Conservation (phyloP, 495 filamentous ascomycete genomes). For the Cladorrhinum samala region DNA sequence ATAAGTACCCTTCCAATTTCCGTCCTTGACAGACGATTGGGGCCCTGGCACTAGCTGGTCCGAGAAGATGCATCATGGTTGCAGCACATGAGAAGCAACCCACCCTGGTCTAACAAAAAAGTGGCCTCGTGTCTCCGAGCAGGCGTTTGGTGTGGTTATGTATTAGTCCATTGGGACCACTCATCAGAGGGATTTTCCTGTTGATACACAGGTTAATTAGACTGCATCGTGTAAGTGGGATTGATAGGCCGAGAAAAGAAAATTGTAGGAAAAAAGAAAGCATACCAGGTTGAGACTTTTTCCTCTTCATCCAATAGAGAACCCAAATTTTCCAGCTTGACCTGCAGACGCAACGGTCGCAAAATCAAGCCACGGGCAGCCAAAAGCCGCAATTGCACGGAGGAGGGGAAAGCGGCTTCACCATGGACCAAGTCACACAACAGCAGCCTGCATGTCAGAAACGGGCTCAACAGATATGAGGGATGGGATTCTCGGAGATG, state of each 20-base stretch:
- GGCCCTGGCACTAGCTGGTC: neutral
- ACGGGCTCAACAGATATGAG: neutral
- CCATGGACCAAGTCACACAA: neutral
- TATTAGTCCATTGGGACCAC: neutral
- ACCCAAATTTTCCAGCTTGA: neutral
- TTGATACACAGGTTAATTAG: no score
- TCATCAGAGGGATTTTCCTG: neutral
- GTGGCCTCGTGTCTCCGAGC: neutral
- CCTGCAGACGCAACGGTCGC: neutral
- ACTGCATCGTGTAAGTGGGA: no score
- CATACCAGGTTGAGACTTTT: neutral
- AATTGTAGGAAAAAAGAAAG: neutral
- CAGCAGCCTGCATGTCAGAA: neutral
- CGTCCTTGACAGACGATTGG: constrained; percentile 1
- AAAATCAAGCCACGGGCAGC: neutral
- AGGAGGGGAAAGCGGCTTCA: no score
- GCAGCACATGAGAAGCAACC: neutral
- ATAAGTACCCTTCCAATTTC: neutral
- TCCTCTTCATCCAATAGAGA: neutral
- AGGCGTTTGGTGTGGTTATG: neutral
- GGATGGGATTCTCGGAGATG: neutral
- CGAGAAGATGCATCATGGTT: neutral
- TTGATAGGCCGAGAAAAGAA: neutral
- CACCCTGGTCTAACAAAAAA: neutral
- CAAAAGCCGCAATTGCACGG: neutral